These are phyloP conservation scores for Scheffersomyces titani DNA, from an alignment of 1,139 yeast species.

Conservation along the genomic window DNA sequence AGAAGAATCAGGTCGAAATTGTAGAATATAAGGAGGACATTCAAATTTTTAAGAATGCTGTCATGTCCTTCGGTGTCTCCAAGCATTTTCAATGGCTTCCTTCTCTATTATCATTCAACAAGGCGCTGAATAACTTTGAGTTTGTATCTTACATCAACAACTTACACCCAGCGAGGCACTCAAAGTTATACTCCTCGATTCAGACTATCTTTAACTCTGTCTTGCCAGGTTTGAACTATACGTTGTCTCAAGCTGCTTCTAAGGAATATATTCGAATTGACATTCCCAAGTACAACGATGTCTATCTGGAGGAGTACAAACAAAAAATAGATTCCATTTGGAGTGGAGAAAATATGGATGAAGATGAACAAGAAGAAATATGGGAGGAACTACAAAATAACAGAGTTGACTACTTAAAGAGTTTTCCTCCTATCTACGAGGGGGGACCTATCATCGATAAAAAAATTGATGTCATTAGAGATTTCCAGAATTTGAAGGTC, in stretches of 20 bases:
- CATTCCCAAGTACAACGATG: constrained; percentile 14
- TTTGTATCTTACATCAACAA: constrained; percentile 41
- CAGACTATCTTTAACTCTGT: constrained; percentile 28
- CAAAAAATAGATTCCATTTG: constrained; percentile 4
- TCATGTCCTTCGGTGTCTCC: constrained; percentile 21
- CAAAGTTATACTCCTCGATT: constrained; percentile 27
- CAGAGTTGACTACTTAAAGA: constrained; percentile 14
- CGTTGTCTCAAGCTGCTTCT: constrained; percentile 25
- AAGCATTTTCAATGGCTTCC: constrained; percentile 37
- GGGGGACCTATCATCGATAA: constrained; percentile 16
- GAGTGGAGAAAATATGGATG: constrained; percentile 8
- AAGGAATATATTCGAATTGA: constrained; percentile 17
- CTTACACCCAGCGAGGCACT: constrained; percentile 31
- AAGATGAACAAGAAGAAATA: constrained; percentile 4
- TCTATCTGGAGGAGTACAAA: constrained; percentile 18
- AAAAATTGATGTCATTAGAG: constrained; percentile 13
- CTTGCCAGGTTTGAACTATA: constrained; percentile 32
- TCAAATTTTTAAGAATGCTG: constrained; percentile 16
- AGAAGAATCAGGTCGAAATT: constrained; percentile 5
- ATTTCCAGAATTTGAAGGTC: constrained; percentile 27
- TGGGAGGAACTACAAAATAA: constrained; percentile 10
- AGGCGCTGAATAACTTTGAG: constrained; percentile 13
- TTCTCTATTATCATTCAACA: constrained; percentile 14
- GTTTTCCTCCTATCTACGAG: constrained; percentile 13
- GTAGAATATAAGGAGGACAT: constrained; percentile 13